Evolutionary conservation across 2,329 filamentous ascomycete species (phyloP), one percentile per base, ranked within the genome.

Genomic region (Arthrobotrys megalospora): DNA sequence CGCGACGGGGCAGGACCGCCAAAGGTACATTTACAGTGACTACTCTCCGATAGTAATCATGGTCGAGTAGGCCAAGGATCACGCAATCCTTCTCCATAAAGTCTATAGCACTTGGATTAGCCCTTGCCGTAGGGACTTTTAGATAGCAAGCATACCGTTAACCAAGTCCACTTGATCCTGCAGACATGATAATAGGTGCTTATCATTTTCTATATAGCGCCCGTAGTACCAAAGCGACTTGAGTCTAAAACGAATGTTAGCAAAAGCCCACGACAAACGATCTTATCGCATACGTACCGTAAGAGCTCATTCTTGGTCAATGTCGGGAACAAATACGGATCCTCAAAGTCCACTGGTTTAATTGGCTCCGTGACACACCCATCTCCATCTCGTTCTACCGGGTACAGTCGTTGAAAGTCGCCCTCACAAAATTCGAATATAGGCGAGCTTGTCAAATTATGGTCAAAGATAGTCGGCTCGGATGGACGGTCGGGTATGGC

Each of bases 201-300:
- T 78, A 65, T 87, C 85, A 6, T 85, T 80, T 10, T 85, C 80
- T 7, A 86, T 82, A 3, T 83, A 83, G 32, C 82, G 82, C 0
- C 85, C 85, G 38, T 87, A 86, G 69, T 87, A 87, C 83, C 84
- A 87, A 0, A 86, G 80, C 80, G 84, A 82, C 1, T 84, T 85
- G 50, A 85, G 67, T 10, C 72, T 76, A 48, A 32, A 41, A 10
- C 6, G 5, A 62, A 47, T 41, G 28, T 41, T 43, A 60, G 16
- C 8, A 28, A 50, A 36, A 43, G 24, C 24, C 34, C 34, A 16
- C 43, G 52, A 16, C 21, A 55, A 21, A 52, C n/a, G n/a, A 19
- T 14, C n/a, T 12, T 16, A 36, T 12, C 2, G 5, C 32, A 6
- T 11, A 38, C 45, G n/a, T 76, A 80, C 32, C 84, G 83, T 5